phyloP scores from a whole-genome alignment of 345 rosid genomes.

The Eucalyptus curtisii region DNA sequence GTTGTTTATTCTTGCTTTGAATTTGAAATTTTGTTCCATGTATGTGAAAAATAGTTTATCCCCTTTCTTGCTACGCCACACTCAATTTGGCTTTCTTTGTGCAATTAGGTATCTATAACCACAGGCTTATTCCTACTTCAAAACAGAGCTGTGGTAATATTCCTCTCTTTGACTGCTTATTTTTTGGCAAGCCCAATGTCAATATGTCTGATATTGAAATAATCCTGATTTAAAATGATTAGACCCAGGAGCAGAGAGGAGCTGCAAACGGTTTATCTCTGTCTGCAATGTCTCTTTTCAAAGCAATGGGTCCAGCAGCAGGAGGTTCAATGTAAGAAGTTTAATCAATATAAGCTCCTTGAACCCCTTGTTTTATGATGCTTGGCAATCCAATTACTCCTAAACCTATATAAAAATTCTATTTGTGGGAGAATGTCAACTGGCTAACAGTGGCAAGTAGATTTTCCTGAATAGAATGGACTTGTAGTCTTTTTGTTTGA shows the following conservation, averaged over 20 bases:
- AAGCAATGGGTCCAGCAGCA: slow-evolving; percentile 43
- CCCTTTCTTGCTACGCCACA: not conserved
- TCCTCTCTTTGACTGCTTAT: not conserved
- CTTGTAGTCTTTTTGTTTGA: not conserved
- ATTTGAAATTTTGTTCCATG: not conserved
- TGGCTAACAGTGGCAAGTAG: not conserved
- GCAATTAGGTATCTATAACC: slow-evolving; percentile 26
- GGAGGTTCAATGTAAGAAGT: slow-evolving; percentile 34
- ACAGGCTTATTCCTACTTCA: slow-evolving; percentile 46
- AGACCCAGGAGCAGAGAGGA: slow-evolving; percentile 41
- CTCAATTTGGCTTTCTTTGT: not conserved
- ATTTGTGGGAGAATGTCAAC: not conserved
- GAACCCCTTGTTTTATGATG: not conserved
- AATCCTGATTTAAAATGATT: not conserved
- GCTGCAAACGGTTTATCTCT: slow-evolving; percentile 44
- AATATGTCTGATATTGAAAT: not conserved
- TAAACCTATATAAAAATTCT: not conserved
- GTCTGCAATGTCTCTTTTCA: slow-evolving; percentile 41
- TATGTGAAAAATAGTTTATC: not conserved
- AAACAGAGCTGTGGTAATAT: slow-evolving; percentile 41
- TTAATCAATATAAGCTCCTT: not conserved
- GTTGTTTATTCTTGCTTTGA: not conserved
- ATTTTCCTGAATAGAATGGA: not conserved
- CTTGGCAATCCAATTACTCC: not conserved
- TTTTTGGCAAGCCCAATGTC: not conserved